phyloP scores from a whole-genome alignment of 2,329 filamentous ascomycete genomes.

The Xylariales sp. region DNA sequence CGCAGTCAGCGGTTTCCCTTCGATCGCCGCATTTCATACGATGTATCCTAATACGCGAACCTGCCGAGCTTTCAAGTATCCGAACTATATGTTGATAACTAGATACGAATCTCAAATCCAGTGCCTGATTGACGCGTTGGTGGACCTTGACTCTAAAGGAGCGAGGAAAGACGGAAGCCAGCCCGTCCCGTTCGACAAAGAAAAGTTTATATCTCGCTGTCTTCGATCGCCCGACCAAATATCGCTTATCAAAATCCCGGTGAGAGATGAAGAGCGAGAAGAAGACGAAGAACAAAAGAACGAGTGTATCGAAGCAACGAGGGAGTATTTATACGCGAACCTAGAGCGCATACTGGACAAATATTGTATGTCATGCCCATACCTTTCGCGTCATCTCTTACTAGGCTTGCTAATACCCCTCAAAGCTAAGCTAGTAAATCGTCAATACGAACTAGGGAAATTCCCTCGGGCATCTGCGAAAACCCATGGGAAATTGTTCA shows the following conservation, averaged over 20 bases:
- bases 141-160: conserved; percentile 13
- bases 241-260: conserved; percentile 10
- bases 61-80: conserved; percentile 15
- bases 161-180: conserved; percentile 2
- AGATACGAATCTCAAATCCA: conserved; percentile 16
- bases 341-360: conserved; percentile 11
- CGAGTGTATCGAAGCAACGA: conserved; percentile 9
- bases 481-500: conserved; percentile 15
- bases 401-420: background rate
- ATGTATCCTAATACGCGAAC: conserved; percentile 16
- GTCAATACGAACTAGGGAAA: conserved; percentile 19
- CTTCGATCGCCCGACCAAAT: conserved; percentile 20
- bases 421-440: background rate
- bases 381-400: too few relatives aligned
- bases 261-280: background rate
- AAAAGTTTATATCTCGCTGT: conserved; percentile 24
- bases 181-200: conserved; percentile 22
- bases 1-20: conserved; percentile 19
- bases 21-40: conserved; percentile 22
- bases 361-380: conserved; percentile 6
- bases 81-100: background rate
- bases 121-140: conserved; percentile 17
- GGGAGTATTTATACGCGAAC: conserved; percentile 19
- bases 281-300: conserved; percentile 19
- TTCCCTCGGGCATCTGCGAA: conserved; percentile 14